These are phyloP conservation scores for Solanum lignicaule DNA, from an alignment of 257 asterid species.

Conservation along the genomic window DNA sequence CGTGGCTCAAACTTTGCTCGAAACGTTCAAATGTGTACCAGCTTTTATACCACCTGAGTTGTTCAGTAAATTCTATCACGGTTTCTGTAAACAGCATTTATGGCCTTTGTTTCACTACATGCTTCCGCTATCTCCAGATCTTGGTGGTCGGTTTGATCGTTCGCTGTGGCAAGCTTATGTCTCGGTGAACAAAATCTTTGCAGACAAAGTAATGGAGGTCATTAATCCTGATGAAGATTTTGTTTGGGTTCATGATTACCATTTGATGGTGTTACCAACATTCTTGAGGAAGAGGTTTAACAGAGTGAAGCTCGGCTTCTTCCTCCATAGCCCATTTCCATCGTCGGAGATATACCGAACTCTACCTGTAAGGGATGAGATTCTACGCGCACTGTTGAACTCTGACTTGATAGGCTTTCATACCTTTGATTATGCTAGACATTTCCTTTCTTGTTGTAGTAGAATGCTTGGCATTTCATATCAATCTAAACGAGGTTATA, in stretches of 20 bases:
- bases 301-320: constrained; percentile 76
- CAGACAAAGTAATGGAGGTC: constrained; percentile 90
- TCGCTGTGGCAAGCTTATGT: constrained; percentile 80
- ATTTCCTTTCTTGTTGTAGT: constrained; percentile 79
- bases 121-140: constrained; percentile 91
- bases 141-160: constrained; percentile 84
- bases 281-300: constrained; percentile 75
- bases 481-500: constrained; percentile 77
- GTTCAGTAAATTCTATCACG: constrained; percentile 69
- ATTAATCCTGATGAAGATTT: constrained; percentile 78
- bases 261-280: constrained; percentile 79
- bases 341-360: constrained; percentile 86
- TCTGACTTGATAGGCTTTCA: constrained; percentile 79
- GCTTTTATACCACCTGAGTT: constrained; percentile 76
- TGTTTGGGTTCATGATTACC: constrained; percentile 90
- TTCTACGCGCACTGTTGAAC: constrained; percentile 71
- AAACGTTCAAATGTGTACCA: constrained; percentile 74
- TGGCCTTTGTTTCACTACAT: constrained; percentile 93
- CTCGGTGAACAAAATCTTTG: constrained; percentile 77
- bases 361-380: constrained; percentile 61
- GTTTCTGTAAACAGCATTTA: constrained; percentile 75
- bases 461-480: constrained; percentile 74
- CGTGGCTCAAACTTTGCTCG: constrained; percentile 69
- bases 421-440: constrained; percentile 76
- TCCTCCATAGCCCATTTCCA: constrained; percentile 80